phyloP scores from a whole-genome alignment of 345 rosid species.

The Sapria himalayana region DNA sequence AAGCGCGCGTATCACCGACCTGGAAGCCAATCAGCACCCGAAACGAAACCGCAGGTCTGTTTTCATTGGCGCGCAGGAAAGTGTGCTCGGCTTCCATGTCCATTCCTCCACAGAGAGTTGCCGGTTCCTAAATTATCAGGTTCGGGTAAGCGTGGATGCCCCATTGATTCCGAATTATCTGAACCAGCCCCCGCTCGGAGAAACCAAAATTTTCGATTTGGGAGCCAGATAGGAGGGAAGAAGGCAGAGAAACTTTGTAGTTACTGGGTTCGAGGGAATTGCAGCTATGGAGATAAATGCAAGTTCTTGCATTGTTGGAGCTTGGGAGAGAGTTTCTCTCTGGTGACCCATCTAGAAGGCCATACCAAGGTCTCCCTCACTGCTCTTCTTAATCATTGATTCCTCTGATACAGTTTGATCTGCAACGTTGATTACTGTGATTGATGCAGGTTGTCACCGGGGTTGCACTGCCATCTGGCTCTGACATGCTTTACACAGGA shows the following conservation, averaged over 20 bases:
- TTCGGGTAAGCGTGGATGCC: slow-evolving; percentile 14
- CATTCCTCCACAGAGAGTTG: slow-evolving; percentile 51
- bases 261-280: slow-evolving; percentile 75
- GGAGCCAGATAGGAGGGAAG: slow-evolving; percentile 23
- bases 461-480: slow-evolving; percentile 66
- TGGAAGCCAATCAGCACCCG: slow-evolving; percentile 21
- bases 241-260: slow-evolving; percentile 60
- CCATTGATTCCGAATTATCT: slow-evolving; percentile 40
- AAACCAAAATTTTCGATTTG: slow-evolving; percentile 27
- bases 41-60: slow-evolving; percentile 46
- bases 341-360: slow-evolving; percentile 73
- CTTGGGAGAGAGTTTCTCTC: slow-evolving; percentile 47
- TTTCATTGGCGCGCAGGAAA: slow-evolving; percentile 76
- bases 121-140: slow-evolving; percentile 20
- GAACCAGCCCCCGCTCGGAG: slow-evolving; percentile 30
- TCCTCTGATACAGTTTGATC: not conserved
- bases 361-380: slow-evolving; percentile 40
- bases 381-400: not conserved
- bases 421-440: slow-evolving; percentile 5
- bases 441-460: slow-evolving; percentile 53
- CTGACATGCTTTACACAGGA: slow-evolving; percentile 79
- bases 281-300: slow-evolving; percentile 60
- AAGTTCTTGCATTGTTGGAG: slow-evolving; percentile 83
- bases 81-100: slow-evolving; percentile 52
- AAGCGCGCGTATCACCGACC: slow-evolving; percentile 55